Base-by-base conservation (phyloP, 2,329 filamentous ascomycete species). In the Diaporthe velutina region DNA sequence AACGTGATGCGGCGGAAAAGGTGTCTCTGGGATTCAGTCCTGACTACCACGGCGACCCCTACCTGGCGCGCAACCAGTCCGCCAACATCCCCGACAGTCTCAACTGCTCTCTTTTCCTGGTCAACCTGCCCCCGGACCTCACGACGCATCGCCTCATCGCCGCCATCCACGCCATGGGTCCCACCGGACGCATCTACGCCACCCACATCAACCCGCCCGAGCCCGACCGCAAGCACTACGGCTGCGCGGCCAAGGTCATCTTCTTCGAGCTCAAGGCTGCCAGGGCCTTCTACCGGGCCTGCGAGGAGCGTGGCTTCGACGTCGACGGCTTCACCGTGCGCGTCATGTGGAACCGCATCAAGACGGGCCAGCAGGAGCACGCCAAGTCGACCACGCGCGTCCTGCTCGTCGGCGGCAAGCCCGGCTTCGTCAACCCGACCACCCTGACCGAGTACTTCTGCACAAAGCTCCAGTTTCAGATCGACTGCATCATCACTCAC, bases 41-140 rank as follows among this genome's bases (percentile, higher is more conserved):
- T 13, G 82, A 83, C 71, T 87, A 88, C 77, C 77, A 77, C 10
- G 86, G 86, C 30, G 83, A 87, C 75, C 81, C 82, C 0, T 77
- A 74, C 45, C 77, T 85, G 0, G 22, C 54, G 3, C 81, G 80
- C 13, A 88, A 88, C 79, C 81, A 80, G 57, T 84, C 83, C 2
- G 85, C 85, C 6, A 64, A 81, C 45, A 85, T 87, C 45, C 80
- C 84, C 0, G 80, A 84, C 42, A 75, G 79, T 4, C 73, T 84
- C 42, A 90, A 89, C 79, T 89, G 88, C 42, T 84, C 87, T 0
- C 81, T 91, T 1, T 91, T 88, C 85, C 77, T 91, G 35, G 88
- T 86, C 2, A 87, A 88, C 67, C 83, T 91, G 0, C 87, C 89
- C 0, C 82, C 85, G 0, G 76, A 83, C 70, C 80, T 87, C 55